Evolutionary conservation across 176 grass and related monocot genomes (phyloP).

Genomic region (Oryza glumipatula): DNA sequence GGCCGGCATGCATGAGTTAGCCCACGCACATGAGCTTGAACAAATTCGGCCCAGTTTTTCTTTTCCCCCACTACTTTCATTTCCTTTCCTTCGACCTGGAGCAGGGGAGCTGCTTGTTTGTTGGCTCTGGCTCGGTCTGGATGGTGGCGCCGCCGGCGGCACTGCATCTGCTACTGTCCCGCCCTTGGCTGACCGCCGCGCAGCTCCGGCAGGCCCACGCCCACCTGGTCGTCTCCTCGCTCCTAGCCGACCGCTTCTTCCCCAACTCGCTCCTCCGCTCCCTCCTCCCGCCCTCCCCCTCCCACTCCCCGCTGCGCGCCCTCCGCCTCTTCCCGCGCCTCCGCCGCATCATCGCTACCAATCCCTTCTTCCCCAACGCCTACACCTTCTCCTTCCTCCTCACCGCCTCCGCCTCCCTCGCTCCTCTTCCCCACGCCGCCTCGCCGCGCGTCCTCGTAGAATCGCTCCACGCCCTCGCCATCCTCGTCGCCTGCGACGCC

Average conservation of each 20-base stretch:
- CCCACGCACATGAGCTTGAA: no score
- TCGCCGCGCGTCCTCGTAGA: neutral
- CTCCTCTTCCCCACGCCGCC: neutral
- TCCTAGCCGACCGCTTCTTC: slow-evolving; percentile 47
- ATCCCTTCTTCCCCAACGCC: slow-evolving; percentile 45
- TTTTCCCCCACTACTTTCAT: no score
- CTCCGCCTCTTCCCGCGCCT: slow-evolving; percentile 47
- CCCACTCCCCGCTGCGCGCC: slow-evolving; percentile 17
- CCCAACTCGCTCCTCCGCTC: slow-evolving; percentile 50
- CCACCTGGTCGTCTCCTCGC: slow-evolving; percentile 40
- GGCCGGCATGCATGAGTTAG: no score
- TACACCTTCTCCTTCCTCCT: slow-evolving; percentile 66
- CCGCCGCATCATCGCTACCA: slow-evolving; percentile 39
- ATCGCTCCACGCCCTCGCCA: slow-evolving; percentile 49
- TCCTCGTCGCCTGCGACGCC: slow-evolving; percentile 44
- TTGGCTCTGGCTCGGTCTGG: no score
- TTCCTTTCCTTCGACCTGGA: no score
- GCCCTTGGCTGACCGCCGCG: slow-evolving; percentile 28
- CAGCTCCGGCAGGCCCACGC: slow-evolving; percentile 56
- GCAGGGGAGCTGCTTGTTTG: no score
- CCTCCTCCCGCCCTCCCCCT: slow-evolving; percentile 28
- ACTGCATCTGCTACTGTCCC: slow-evolving; percentile 36
- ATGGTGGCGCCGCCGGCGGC: neutral
- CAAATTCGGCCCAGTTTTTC: no score
- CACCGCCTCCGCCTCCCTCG: slow-evolving; percentile 33